A percentile compares a stretch with the other conserved stretches of the same genome.
Conservation (phyloP, 169 alveolate species). For the Eimeria praecox region DNA sequence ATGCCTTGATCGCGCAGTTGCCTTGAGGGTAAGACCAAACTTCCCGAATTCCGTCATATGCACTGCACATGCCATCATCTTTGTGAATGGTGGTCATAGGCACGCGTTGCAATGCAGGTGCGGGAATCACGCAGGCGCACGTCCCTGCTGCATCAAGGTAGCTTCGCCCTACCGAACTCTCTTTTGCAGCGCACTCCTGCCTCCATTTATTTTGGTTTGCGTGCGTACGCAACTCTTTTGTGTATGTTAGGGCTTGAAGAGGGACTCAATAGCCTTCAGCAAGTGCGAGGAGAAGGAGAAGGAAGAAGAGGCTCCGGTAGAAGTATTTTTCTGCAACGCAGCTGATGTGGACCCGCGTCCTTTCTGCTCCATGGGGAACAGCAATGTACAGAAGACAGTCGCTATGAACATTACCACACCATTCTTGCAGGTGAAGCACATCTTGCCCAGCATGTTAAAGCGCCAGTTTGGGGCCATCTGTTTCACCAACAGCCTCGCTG, state of each 20-base stretch:
- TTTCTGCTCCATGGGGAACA: constrained; percentile 21
- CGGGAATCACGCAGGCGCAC: background rate
- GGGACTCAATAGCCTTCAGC: constrained; percentile 19
- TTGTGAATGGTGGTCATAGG: background rate
- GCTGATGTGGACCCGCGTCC: constrained; percentile 77
- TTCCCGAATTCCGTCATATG: background rate
- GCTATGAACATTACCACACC: constrained; percentile 71
- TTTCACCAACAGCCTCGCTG: constrained; percentile 78
- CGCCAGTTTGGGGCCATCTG: constrained; percentile 72
- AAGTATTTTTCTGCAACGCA: constrained; percentile 79
- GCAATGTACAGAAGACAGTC: background rate
- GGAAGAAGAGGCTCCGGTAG: constrained; percentile 55
- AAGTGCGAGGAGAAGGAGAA: background rate
- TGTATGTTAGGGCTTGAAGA: constrained; percentile 1
- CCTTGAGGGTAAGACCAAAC: constrained; percentile 25
- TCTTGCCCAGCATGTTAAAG: constrained; percentile 76
- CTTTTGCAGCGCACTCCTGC: background rate
- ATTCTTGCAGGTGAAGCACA: constrained; percentile 68
- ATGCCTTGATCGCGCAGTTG: constrained; percentile 51
- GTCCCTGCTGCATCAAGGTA: background rate
- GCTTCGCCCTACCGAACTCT: background rate
- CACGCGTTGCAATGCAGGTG: background rate
- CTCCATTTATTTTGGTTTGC: background rate
- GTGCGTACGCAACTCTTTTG: background rate
- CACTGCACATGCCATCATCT: background rate